Evolutionary conservation across 2,329 filamentous ascomycete genomes (phyloP).

Genomic region (Nothophoma quercina): DNA sequence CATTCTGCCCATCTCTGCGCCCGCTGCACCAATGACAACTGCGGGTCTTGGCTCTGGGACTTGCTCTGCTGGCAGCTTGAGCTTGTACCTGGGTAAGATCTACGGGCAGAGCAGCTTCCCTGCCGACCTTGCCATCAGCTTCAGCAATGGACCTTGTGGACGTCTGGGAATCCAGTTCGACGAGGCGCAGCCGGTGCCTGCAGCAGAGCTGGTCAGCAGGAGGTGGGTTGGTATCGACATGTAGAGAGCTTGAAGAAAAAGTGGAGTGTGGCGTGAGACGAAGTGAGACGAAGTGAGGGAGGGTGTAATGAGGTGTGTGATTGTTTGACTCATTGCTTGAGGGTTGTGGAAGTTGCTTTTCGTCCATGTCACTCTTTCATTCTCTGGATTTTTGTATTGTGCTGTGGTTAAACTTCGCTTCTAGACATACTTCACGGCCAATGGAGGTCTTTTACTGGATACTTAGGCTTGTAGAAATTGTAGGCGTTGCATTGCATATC

Average conservation of each 20-base stretch:
- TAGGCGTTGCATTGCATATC: constrained; percentile 1
- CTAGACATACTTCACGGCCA: constrained; percentile 7
- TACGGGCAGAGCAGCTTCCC: constrained; percentile 27
- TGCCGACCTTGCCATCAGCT: constrained; percentile 20
- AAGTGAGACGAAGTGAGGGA: neutral
- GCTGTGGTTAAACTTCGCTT: constrained; percentile 1
- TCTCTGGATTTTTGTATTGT: constrained; percentile 18
- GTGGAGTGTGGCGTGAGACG: too few relatives aligned
- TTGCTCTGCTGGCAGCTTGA: constrained; percentile 19
- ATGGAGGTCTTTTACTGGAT: constrained; percentile 12
- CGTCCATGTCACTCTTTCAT: constrained; percentile 32
- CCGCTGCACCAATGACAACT: constrained; percentile 8
- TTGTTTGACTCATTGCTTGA: constrained; percentile 1
- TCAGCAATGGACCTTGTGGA: constrained; percentile 37
- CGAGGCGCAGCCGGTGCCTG: neutral
- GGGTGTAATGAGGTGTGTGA: neutral
- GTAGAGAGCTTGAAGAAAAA: too few relatives aligned
- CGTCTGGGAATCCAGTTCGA: constrained; percentile 19
- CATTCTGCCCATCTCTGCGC: constrained; percentile 9
- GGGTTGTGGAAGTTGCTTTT: constrained; percentile 1
- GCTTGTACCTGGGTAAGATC: constrained; percentile 30
- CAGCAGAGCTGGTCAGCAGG: neutral
- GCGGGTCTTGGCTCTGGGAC: neutral
- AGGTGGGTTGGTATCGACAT: constrained; percentile 1
- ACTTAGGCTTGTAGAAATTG: constrained; percentile 15